Evolutionary conservation across 2,329 filamentous ascomycete genomes (phyloP).

Genomic region (Fusarium dimerum): DNA sequence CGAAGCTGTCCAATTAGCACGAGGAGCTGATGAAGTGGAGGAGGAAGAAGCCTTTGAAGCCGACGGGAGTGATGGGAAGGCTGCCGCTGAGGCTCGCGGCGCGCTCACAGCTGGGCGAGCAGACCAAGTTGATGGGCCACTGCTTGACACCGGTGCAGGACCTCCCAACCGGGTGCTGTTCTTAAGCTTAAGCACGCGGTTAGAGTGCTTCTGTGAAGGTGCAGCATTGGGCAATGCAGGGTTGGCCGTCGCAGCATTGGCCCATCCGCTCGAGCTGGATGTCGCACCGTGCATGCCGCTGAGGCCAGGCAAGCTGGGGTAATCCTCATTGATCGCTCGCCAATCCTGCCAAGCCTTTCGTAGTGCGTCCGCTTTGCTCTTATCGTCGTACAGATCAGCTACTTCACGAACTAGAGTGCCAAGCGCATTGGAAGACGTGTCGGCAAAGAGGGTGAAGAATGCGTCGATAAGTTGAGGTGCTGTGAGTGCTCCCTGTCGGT

Average conservation of each 20-base stretch:
- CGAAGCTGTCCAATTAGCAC: slow-evolving; percentile 33
- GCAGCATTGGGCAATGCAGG: slow-evolving; percentile 44
- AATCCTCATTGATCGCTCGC: slow-evolving; percentile 95
- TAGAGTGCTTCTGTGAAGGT: slow-evolving; percentile 51
- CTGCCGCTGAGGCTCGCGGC: slow-evolving; percentile 31
- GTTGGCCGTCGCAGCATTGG: slow-evolving; percentile 58
- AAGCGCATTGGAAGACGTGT: slow-evolving; percentile 76
- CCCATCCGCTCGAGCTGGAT: slow-evolving; percentile 60
- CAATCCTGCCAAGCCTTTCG: slow-evolving; percentile 91
- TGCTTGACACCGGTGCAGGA: slow-evolving; percentile 29
- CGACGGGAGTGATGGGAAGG: slow-evolving; percentile 47
- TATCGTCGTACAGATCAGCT: slow-evolving; percentile 88
- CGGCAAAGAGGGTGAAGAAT: slow-evolving; percentile 81
- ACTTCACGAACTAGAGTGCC: slow-evolving; percentile 90
- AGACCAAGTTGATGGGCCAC: slow-evolving; percentile 23
- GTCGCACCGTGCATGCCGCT: slow-evolving; percentile 66
- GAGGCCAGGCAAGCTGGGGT: slow-evolving; percentile 80
- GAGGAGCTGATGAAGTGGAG: slow-evolving; percentile 23
- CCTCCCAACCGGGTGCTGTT: slow-evolving; percentile 53
- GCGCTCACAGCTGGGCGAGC: slow-evolving; percentile 16
- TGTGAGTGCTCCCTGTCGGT: slow-evolving; percentile 67
- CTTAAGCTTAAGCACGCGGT: slow-evolving; percentile 59
- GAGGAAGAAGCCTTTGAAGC: slow-evolving; percentile 19
- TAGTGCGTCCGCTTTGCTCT: slow-evolving; percentile 69
- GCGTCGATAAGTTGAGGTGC: slow-evolving; percentile 80